Evolutionary conservation across 768 basidiomycete species (phyloP).

Genomic region (Leccinum longicurvipes): DNA sequence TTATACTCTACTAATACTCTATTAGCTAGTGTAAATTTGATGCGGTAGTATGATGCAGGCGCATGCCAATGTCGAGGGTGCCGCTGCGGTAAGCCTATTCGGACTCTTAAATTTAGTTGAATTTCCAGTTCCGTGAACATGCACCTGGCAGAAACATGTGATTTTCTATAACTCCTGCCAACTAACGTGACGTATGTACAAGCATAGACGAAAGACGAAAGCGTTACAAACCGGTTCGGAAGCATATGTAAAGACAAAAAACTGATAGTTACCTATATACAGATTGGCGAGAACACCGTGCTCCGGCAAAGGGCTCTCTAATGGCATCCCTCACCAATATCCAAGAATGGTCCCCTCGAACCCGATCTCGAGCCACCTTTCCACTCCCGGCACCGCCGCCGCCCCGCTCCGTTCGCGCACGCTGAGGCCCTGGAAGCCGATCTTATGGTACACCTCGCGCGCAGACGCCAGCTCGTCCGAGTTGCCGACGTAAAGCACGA

Average conservation of each 20-base stretch:
- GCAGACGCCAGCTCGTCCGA: conserved; percentile 13
- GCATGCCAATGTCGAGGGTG: no score
- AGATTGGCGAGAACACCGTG: not conserved
- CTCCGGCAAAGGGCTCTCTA: not conserved
- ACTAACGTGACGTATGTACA: not conserved
- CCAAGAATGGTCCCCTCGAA: conserved; percentile 14
- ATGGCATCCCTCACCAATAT: conserved; percentile 13
- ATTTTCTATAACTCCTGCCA: not conserved
- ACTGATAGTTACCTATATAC: not conserved
- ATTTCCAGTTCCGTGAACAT: no score
- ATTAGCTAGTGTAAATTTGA: no score
- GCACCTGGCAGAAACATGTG: no score
- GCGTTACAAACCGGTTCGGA: not conserved
- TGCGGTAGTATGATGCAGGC: no score
- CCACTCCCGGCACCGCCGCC: conserved; percentile 7
- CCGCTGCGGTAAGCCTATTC: no score
- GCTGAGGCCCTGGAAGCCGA: conserved; percentile 22
- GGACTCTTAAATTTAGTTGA: no score
- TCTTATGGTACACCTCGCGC: conserved; percentile 17
- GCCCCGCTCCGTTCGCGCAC: not conserved
- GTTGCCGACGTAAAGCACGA: conserved; percentile 61
- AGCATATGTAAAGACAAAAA: not conserved
- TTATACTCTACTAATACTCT: no score
- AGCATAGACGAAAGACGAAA: not conserved
- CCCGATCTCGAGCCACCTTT: conserved; percentile 19